phyloP scores from a whole-genome alignment of 2,329 filamentous ascomycete species.

The Leptographium procerum region DNA sequence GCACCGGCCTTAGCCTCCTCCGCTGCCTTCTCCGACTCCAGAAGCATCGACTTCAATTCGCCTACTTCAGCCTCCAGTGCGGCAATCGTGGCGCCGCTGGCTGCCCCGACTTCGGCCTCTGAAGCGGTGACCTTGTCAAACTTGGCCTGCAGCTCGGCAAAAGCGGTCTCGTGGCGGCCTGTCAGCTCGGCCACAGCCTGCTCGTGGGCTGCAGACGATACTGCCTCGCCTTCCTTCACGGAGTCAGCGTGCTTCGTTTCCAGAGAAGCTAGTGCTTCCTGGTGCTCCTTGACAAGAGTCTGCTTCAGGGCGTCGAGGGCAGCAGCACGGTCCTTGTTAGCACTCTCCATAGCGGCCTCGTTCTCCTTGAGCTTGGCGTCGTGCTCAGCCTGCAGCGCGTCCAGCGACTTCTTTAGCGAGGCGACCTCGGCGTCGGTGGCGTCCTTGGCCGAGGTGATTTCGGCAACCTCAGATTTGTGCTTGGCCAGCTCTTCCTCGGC shows the following conservation, averaged over 20 bases:
- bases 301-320: constrained; percentile 40
- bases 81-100: constrained; percentile 34
- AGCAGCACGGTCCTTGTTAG: constrained; percentile 34
- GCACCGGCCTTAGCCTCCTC: constrained; percentile 31
- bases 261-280: constrained; percentile 35
- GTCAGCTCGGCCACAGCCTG: constrained; percentile 39
- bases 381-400: constrained; percentile 31
- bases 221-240: constrained; percentile 32
- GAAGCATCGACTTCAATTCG: constrained; percentile 37
- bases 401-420: constrained; percentile 38
- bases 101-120: constrained; percentile 31
- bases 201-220: constrained; percentile 34
- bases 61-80: constrained; percentile 40
- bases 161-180: constrained; percentile 33
- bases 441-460: constrained; percentile 38
- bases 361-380: constrained; percentile 25
- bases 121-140: constrained; percentile 40
- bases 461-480: constrained; percentile 36
- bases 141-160: constrained; percentile 41
- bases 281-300: constrained; percentile 38
- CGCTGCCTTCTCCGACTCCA: constrained; percentile 33
- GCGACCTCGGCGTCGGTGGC: constrained; percentile 36
- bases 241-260: constrained; percentile 42
- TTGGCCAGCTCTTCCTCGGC: constrained; percentile 40
- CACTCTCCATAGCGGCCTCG: constrained; percentile 25